Evolutionary conservation across 192 early-diverging fungal species (phyloP), one percentile per base, ranked within the genome.

Genomic region (Allomyces arbusculus): DNA sequence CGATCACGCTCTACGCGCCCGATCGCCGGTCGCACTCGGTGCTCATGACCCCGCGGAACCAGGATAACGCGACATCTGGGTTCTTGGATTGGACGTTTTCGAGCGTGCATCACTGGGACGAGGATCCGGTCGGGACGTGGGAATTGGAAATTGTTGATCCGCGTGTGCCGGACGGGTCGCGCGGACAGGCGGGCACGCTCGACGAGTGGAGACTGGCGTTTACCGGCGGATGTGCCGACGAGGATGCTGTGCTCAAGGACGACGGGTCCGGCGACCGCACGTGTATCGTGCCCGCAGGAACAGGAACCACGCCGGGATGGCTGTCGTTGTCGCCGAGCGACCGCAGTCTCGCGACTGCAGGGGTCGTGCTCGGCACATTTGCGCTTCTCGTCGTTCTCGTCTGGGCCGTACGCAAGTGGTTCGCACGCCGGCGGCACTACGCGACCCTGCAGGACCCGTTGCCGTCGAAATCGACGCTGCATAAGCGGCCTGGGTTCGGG

Each of bases 1-100:
- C 86, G 69, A 82, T 97, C 20, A 58, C 50, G 20, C 50, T 58
- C 16, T 14, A 20, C 16, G 50, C 50, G 20, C 50, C 50, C 16
- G 50, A 58, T 3, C 16, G 50, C 50, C 50, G 50, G 20, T 58
- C 50, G 50, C 50, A n/a, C 16, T 58, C 50, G 50, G 50, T 58
- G 20, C 50, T 58, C 20, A n/a, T n/a, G 16, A n/a, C 50, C 4
- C 50, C 50, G 50, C 50, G 50, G 50, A 20, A 14, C 16, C 50
- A 58, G 16, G 50, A 58, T n/a, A n/a, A 14, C 50, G 20, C 16
- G 16, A 58, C 50, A 3, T 14, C 50, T 14, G 50, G 50, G 50
- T 20, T 58, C 50, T 6, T 14, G 12, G 20, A n/a, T n/a, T 58
- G 50, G 50, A 58, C 50, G 5, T 58, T 58, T 58, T 20, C 50